These are phyloP conservation scores for Calonectria multiphialidica DNA, from an alignment of 2,329 filamentous ascomycete genomes.

Conservation along the genomic window DNA sequence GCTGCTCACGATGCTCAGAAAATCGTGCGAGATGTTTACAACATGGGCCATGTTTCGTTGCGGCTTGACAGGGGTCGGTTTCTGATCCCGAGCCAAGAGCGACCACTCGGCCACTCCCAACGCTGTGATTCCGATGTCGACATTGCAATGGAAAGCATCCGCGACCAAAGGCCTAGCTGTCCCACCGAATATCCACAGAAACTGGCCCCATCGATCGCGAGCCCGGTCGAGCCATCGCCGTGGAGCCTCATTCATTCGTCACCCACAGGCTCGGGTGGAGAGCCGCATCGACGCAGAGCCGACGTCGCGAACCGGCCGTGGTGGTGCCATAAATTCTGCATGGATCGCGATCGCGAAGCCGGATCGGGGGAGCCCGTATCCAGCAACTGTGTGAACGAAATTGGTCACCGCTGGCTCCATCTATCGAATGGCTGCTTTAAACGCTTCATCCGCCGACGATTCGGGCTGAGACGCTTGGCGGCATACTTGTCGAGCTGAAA, in stretches of 20 bases:
- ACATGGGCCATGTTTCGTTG: neutral
- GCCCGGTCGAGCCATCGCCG: too few relatives aligned
- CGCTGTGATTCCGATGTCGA: neutral
- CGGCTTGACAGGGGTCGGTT: neutral
- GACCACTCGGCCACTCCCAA: neutral
- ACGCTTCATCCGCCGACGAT: too few relatives aligned
- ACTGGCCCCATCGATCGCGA: neutral
- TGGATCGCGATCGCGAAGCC: neutral
- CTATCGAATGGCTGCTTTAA: neutral
- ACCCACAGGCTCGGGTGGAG: neutral
- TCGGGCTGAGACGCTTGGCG: too few relatives aligned
- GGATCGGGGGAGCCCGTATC: neutral
- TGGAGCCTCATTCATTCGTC: neutral
- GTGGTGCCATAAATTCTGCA: neutral
- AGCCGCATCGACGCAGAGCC: neutral
- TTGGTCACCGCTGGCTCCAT: neutral
- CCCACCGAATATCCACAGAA: neutral
- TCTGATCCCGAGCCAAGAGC: neutral
- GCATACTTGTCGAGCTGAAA: too few relatives aligned
- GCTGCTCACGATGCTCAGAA: neutral
- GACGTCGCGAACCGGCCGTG: neutral
- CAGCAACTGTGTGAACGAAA: neutral
- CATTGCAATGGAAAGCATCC: neutral
- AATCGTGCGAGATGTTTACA: neutral
- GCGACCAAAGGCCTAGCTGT: neutral